Conservation (phyloP, 495 filamentous ascomycete genomes). For the Corynascus novoguineensis region DNA sequence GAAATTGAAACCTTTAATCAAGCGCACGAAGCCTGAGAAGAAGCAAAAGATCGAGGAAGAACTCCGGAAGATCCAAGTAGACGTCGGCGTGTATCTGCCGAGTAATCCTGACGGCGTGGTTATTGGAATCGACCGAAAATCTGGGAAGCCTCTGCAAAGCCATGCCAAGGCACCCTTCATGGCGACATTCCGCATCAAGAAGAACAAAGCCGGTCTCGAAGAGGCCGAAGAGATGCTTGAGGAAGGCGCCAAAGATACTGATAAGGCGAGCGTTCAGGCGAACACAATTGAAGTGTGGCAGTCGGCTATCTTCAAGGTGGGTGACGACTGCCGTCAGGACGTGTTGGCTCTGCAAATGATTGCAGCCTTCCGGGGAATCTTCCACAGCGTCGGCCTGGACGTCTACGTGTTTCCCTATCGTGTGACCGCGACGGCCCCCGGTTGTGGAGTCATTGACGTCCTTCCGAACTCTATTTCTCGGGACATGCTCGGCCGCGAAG, state of each 20-base stretch:
- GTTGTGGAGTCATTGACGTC: conserved; percentile 97
- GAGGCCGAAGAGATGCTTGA: conserved; percentile 43
- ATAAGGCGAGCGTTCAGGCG: conserved; percentile 28
- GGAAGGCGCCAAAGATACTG: conserved; percentile 33
- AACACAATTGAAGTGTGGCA: conserved; percentile 90
- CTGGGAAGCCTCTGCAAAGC: conserved; percentile 92
- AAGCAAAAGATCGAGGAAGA: conserved; percentile 99
- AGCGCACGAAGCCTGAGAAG: conserved; percentile 90
- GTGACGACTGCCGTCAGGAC: conserved; percentile 97
- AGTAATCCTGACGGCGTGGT: conserved; percentile 96
- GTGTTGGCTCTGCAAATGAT: conserved; percentile 97
- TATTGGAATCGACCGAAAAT: conserved; percentile 95
- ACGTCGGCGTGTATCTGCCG: conserved; percentile 93
- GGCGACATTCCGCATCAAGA: conserved; percentile 96
- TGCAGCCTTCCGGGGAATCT: conserved; percentile 92
- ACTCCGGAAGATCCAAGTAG: conserved; percentile 89
- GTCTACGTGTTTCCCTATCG: conserved; percentile 97
- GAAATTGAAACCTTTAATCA: conserved; percentile 89
- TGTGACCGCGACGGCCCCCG: conserved; percentile 96
- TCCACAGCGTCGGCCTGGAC: conserved; percentile 86
- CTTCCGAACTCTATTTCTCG: conserved; percentile 95
- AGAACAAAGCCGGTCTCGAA: conserved; percentile 52
- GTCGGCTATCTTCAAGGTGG: conserved; percentile 99
- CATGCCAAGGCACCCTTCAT: conserved; percentile 98
- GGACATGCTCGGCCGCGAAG: conserved; percentile 96